Evolutionary conservation across 495 filamentous ascomycete genomes (phyloP), one percentile per base, ranked within the genome.

Genomic region (Xylaria palmicola): DNA sequence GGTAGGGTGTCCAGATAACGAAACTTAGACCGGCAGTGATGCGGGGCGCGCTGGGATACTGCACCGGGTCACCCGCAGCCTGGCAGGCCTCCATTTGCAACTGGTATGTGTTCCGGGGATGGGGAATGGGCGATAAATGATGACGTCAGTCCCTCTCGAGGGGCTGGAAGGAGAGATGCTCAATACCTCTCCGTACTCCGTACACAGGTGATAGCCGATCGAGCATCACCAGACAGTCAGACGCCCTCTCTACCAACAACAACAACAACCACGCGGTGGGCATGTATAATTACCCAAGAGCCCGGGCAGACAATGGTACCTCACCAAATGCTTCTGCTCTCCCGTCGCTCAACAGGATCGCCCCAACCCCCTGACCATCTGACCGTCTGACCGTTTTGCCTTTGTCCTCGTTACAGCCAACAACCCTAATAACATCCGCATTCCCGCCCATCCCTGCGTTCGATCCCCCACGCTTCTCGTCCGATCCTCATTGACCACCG

Each of bases 141-240:
- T 58, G 55, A 58, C 55, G 43, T 58, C 55, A 58, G 20, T 17
- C 5, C 17, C 6, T 7, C 32, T 48, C 20, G 27, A 54, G 51
- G 7, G 27, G n/a, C n/a, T n/a, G n/a, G n/a, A n/a, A n/a, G n/a
- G n/a, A n/a, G n/a, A n/a, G n/a, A n/a, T n/a, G n/a, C n/a, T n/a
- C n/a, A n/a, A n/a, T n/a, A n/a, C n/a, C n/a, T n/a, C n/a, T n/a
- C n/a, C n/a, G n/a, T n/a, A n/a, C n/a, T n/a, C n/a, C 17, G 34
- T 10, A 34, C 43, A n/a, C 19, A 37, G 40, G 3, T 34, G 3
- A n/a, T 36, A 20, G 17, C 15, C 12, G 37, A 43, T 26, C 20
- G 24, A 37, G 36, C 9, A 26, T 39, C 24, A 55, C 37, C 29
- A 52, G n/a, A 36, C 32, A 5, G 17, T 22, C 27, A 56, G 24